phyloP scores from a whole-genome alignment of 164 flowering plant species.

The Paratinospora sagittata region DNA sequence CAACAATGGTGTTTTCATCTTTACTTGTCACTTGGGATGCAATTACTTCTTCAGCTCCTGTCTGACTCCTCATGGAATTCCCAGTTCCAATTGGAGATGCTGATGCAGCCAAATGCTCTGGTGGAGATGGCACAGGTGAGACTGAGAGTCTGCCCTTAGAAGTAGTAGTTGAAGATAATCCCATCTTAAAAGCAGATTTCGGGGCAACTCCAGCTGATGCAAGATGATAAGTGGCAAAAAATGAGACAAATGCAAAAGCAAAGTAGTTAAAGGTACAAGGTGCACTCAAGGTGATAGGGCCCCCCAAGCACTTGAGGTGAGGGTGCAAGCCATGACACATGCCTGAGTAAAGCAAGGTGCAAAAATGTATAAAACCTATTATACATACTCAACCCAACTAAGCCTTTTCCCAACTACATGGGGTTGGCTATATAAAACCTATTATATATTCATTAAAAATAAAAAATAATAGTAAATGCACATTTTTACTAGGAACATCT shows the following conservation, averaged over 20 bases:
- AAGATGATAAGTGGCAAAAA: background rate
- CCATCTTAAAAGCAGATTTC: constrained; percentile 46
- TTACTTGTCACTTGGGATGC: constrained; percentile 25
- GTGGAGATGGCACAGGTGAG: constrained; percentile 76
- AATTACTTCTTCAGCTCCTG: constrained; percentile 29
- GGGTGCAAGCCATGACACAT: no score
- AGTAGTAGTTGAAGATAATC: constrained; percentile 33
- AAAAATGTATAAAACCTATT: no score
- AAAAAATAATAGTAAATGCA: no score
- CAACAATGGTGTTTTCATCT: constrained; percentile 36
- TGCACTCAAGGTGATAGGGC: no score
- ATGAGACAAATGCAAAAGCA: constrained; percentile 7
- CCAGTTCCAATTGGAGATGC: constrained; percentile 52
- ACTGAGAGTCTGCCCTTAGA: constrained; percentile 44
- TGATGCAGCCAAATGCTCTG: constrained; percentile 36
- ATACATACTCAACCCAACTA: no score
- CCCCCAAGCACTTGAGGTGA: no score
- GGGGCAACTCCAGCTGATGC: constrained; percentile 38
- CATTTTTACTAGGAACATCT: no score
- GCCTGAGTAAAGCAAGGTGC: no score
- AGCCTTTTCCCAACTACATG: no score
- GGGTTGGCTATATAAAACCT: no score
- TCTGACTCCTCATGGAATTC: constrained; percentile 25
- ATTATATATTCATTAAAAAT: no score
- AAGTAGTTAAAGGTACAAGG: background rate